Evolutionary conservation across 805 yeast species (phyloP).

Genomic region (Pichia nakasei): DNA sequence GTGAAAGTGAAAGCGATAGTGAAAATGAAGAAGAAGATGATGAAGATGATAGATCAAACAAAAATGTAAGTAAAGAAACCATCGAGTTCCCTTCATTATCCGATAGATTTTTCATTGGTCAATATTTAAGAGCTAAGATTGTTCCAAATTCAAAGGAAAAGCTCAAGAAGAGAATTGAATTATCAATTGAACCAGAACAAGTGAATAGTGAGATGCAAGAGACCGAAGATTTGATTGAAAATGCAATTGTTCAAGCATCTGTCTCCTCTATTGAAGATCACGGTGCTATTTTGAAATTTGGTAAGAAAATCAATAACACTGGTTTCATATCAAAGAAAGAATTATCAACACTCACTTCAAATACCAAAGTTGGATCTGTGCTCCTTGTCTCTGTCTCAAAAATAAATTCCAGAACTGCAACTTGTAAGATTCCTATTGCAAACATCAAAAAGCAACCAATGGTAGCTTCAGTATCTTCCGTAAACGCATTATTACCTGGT

Average conservation of each 20-base stretch:
- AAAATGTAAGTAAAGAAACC: conserved; percentile 2
- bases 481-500: conserved; percentile 85
- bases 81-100: conserved; percentile 49
- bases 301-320: conserved; percentile 38
- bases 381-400: conserved; percentile 52
- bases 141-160: conserved; percentile 35
- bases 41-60: conserved; percentile 25
- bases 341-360: conserved; percentile 21
- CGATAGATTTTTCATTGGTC: conserved; percentile 57
- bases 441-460: conserved; percentile 38
- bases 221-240: conserved; percentile 55
- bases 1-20: conserved; percentile 20
- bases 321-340: conserved; percentile 78
- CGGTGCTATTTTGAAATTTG: conserved; percentile 72
- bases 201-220: conserved; percentile 54
- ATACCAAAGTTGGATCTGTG: conserved; percentile 50
- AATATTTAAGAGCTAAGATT: conserved; percentile 81
- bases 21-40: conserved; percentile 13
- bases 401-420: conserved; percentile 47
- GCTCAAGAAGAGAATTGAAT: conserved; percentile 52
- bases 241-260: conserved; percentile 64
- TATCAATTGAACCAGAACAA: conserved; percentile 64
- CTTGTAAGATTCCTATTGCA: conserved; percentile 40
- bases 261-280: conserved; percentile 84
- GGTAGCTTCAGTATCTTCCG: conserved; percentile 51